Percentiles rank a stretch among this genome's conserved stretches.
Evolutionary conservation across 2,329 filamentous ascomycete genomes (phyloP).

Genomic region (Neocucurbitaria cava): DNA sequence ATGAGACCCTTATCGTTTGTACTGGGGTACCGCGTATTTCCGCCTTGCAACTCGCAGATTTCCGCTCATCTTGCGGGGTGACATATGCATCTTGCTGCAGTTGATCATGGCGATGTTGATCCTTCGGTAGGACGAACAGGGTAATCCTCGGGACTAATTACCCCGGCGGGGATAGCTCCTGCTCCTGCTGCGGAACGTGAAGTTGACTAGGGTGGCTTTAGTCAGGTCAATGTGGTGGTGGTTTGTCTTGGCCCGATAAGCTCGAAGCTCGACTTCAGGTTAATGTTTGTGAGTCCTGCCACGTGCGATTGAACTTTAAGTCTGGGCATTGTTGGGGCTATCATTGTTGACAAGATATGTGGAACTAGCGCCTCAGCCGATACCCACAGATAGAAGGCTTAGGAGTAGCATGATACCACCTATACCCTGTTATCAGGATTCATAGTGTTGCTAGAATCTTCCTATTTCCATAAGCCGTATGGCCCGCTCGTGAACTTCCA

Average conservation of each 20-base stretch:
- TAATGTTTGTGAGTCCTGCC: background rate
- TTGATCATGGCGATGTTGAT: slow-evolving; percentile 20
- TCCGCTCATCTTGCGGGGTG: too few relatives aligned
- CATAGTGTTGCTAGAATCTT: background rate
- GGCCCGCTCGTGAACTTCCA: slow-evolving; percentile 72
- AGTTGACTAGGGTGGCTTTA: background rate
- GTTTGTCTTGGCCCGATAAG: background rate
- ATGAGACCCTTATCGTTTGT: slow-evolving; percentile 23
- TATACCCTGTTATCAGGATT: background rate
- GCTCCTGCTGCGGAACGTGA: background rate
- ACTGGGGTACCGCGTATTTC: slow-evolving; percentile 22
- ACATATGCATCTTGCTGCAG: slow-evolving; percentile 15
- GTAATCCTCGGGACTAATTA: slow-evolving; percentile 25
- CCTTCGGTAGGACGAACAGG: slow-evolving; percentile 30
- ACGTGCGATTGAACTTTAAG: background rate
- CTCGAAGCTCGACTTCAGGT: background rate
- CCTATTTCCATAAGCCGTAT: slow-evolving; percentile 70
- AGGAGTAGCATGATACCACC: too few relatives aligned
- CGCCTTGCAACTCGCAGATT: too few relatives aligned
- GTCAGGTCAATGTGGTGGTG: background rate
- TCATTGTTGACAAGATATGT: background rate
- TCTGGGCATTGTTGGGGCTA: background rate
- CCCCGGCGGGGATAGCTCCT: slow-evolving; percentile 12
- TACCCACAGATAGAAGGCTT: background rate
- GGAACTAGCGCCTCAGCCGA: background rate